A percentile compares a stretch with the other conserved stretches of the same genome.
Conservation (phyloP, 1,284 basidiomycete species). For the Termitomyces sp. region DNA sequence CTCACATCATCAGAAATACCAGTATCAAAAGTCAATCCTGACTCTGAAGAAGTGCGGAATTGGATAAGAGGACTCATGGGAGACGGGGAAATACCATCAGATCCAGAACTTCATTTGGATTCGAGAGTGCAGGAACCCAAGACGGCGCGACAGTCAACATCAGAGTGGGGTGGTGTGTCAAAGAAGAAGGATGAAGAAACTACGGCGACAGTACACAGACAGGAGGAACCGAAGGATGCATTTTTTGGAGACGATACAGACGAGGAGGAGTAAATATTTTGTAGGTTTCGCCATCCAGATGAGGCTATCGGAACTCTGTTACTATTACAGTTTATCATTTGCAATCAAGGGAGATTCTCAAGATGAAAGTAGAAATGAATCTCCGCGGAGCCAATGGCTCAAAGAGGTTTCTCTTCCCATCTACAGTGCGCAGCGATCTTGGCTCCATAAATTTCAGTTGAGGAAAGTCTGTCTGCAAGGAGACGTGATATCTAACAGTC, state of each 20-base stretch:
- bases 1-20: slow-evolving; percentile 20
- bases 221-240: slow-evolving; percentile 25
- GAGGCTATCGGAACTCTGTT: not conserved
- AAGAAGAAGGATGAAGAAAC: not conserved
- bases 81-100: slow-evolving; percentile 49
- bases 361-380: not conserved
- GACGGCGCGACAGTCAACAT: slow-evolving; percentile 3
- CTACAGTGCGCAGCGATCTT: too few species aligned
- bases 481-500: not conserved
- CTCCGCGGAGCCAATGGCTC: not conserved
- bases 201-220: not conserved
- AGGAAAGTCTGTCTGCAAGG: too few species aligned
- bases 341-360: not conserved
- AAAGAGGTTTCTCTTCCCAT: too few species aligned
- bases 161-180: slow-evolving; percentile 11
- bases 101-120: slow-evolving; percentile 52
- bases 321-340: not conserved
- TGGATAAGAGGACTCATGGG: slow-evolving; percentile 65
- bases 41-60: slow-evolving; percentile 58
- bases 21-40: slow-evolving; percentile 32
- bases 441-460: too few species aligned
- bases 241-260: slow-evolving; percentile 31
- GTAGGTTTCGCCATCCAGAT: not conserved
- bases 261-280: slow-evolving; percentile 9
- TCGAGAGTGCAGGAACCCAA: slow-evolving; percentile 14